Evolutionary conservation across 495 filamentous ascomycete species (phyloP).

Genomic region (Penicillium ucsense): DNA sequence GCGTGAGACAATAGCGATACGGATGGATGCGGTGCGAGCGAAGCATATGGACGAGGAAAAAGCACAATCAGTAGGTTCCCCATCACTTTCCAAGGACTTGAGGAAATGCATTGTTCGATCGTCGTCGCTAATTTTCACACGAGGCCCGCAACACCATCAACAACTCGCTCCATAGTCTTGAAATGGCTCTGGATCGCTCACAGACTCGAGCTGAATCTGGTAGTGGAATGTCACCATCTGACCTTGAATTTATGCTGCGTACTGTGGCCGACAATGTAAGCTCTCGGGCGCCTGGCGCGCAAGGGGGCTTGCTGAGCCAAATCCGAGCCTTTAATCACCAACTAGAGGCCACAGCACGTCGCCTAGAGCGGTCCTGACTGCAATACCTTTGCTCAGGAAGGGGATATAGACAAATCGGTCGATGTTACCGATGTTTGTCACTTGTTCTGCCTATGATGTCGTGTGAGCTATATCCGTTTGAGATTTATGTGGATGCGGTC

Average conservation of each 20-base stretch:
- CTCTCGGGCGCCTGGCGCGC: slow-evolving; percentile 24
- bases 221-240: slow-evolving; percentile 17
- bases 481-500: no score
- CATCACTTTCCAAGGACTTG: background rate
- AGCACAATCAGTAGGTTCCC: slow-evolving; percentile 23
- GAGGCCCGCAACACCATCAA: slow-evolving; percentile 35
- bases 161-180: slow-evolving; percentile 36
- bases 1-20: slow-evolving; percentile 55
- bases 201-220: slow-evolving; percentile 16
- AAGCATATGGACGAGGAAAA: slow-evolving; percentile 40
- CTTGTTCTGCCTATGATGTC: no score
- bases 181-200: slow-evolving; percentile 36
- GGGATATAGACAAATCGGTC: no score
- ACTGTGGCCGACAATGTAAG: slow-evolving; percentile 34
- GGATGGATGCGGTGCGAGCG: slow-evolving; percentile 58
- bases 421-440: no score
- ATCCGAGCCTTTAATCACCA: slow-evolving; percentile 37
- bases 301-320: slow-evolving; percentile 33
- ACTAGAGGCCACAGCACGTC: slow-evolving; percentile 27
- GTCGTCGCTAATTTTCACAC: slow-evolving; percentile 4
- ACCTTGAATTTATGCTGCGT: slow-evolving; percentile 36
- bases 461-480: no score
- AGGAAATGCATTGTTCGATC: background rate
- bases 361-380: slow-evolving; percentile 16
- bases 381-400: background rate